Evolutionary conservation across 2,329 filamentous ascomycete genomes (phyloP).

Genomic region (Plenodomus biglobosus): DNA sequence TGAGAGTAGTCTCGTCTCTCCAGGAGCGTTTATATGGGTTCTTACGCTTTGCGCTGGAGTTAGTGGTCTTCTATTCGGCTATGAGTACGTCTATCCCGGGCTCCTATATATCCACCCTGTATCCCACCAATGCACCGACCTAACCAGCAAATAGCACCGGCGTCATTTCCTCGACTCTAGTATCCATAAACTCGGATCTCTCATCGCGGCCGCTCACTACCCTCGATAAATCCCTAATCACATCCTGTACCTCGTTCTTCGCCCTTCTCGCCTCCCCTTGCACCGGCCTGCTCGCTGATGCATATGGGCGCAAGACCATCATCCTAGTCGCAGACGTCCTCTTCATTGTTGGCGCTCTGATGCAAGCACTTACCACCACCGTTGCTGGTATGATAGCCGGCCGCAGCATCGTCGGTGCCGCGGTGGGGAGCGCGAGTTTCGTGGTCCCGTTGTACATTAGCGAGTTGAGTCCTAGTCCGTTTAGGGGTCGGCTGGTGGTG

Average conservation of each 20-base stretch:
- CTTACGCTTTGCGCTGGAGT: constrained; percentile 61
- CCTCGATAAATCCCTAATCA: constrained; percentile 61
- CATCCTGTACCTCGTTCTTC: constrained; percentile 59
- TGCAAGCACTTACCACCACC: constrained; percentile 62
- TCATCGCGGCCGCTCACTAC: constrained; percentile 54
- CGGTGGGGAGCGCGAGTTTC: constrained; percentile 75
- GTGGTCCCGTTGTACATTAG: constrained; percentile 78
- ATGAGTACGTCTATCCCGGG: constrained; percentile 51
- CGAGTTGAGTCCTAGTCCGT: constrained; percentile 75
- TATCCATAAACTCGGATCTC: constrained; percentile 58
- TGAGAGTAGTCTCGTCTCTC: constrained; percentile 31
- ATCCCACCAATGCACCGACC: not conserved
- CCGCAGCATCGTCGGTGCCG: constrained; percentile 68
- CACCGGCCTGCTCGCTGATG: constrained; percentile 64
- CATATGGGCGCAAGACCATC: constrained; percentile 76
- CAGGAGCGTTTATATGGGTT: constrained; percentile 54
- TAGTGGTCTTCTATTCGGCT: constrained; percentile 62
- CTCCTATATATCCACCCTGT: not conserved
- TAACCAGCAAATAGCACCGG: no score
- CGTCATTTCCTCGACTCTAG: constrained; percentile 62
- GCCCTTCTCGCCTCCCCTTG: constrained; percentile 59
- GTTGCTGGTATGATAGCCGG: constrained; percentile 69
- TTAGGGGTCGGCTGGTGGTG: constrained; percentile 78
- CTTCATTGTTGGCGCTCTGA: constrained; percentile 67
- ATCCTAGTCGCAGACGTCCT: constrained; percentile 67